These are phyloP conservation scores for Plasmodium adleri DNA, from an alignment of 169 alveolate genomes.

Conservation along the genomic window DNA sequence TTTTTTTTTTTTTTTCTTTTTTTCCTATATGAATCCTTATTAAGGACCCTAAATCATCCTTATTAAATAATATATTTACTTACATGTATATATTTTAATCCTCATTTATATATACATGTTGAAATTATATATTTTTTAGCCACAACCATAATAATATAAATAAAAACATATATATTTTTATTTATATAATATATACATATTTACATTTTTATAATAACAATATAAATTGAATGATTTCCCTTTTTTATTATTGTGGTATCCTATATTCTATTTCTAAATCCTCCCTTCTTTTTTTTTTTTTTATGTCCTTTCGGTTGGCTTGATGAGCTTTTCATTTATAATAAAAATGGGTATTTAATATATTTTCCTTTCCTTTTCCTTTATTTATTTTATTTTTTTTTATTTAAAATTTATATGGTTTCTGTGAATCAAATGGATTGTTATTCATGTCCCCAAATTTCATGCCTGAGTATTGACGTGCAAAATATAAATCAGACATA, in stretches of 20 bases:
- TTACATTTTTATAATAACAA: neutral
- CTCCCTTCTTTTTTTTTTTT: neutral
- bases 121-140: conserved; percentile 26
- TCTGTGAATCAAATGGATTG: conserved; percentile 46
- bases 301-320: neutral
- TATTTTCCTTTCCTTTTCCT: neutral
- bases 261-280: neutral
- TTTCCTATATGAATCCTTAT: no score
- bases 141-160: neutral
- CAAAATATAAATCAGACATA: conserved; percentile 19
- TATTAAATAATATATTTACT: neutral
- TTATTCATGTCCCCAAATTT: conserved; percentile 12
- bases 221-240: no score
- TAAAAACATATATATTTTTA: neutral
- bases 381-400: neutral
- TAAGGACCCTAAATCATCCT: no score
- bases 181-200: neutral
- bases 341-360: no score
- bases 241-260: neutral
- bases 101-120: conserved; percentile 26
- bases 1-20: no score
- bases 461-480: conserved; percentile 22
- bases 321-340: neutral
- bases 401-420: conserved; percentile 28
- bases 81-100: conserved; percentile 13